Evolutionary conservation across 139 green algal species (phyloP), one percentile per base, ranked within the genome.

Genomic region (Chlorella sp.): DNA sequence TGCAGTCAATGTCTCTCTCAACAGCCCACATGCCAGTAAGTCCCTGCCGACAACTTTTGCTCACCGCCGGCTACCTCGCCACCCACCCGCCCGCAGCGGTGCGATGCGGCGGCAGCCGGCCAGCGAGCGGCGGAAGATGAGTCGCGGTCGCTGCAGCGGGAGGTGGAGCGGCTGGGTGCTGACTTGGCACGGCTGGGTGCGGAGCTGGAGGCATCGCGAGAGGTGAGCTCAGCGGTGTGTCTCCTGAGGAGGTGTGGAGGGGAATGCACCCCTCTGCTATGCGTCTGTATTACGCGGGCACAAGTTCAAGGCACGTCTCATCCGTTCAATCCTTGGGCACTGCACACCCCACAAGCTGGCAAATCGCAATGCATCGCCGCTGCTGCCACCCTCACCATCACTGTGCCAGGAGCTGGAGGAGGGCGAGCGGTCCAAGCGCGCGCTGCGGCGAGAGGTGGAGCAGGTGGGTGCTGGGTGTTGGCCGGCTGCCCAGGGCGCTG

Each of bases 391-490:
- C 46, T 19, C 46, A 8, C 46, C 46, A 19, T 11, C 46, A 54
- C 11, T 68, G 48, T n/a, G 6, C 36, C 77, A 73, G 58, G 77
- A 43, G 1, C 26, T 44, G 40, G 77, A 73, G 40, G 77, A 73
- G 58, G 51, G 41, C 20, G 77, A 83, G 58, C 58, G 40, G 28
- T 6, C 28, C 3, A 73, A 83, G 58, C 60, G 62, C 40, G 60
- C 77, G 40, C 40, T 83, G 60, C 41, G 60, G 60, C 56, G 77
- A 7, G 77, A 83, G 41, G 77, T 83, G 58, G 60, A 83, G 58
- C 77, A 83, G 77, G 77, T 83, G 77, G 30, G 77, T 32, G 56
- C 26, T n/a, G n/a, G n/a, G n/a, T n/a, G n/a, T n/a, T n/a, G 28
- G 22, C 38, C n/a, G 60, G 60, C 56, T 65, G 69, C 40, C 19